These are phyloP conservation scores for Fusarium sarcochroum DNA, from an alignment of 2,329 filamentous ascomycete genomes.

Conservation along the genomic window DNA sequence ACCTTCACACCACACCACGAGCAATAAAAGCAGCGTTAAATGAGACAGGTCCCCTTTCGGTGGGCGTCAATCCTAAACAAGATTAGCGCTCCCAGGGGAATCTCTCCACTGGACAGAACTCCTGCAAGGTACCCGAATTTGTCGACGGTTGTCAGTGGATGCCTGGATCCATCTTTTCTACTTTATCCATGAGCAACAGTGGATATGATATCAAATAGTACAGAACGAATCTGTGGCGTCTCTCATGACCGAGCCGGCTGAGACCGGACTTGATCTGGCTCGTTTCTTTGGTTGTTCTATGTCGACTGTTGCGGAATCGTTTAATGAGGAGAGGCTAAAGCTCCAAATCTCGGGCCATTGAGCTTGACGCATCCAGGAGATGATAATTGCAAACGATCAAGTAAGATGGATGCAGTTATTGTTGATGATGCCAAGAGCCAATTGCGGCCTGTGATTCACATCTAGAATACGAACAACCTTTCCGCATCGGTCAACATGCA, in stretches of 20 bases:
- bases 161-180: conserved; percentile 7
- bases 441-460: conserved; percentile 14
- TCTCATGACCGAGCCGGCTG: conserved; percentile 34
- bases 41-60: conserved; percentile 47
- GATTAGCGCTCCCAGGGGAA: conserved; percentile 31
- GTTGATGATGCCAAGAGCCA: conserved; percentile 14
- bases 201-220: conserved; percentile 15
- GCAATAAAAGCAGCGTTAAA: conserved; percentile 44
- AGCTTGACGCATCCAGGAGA: conserved; percentile 13
- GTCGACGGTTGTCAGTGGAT: conserved; percentile 33
- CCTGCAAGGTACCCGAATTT: conserved; percentile 44
- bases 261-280: conserved; percentile 25
- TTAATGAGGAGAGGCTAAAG: conserved; percentile 17
- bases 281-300: conserved; percentile 28
- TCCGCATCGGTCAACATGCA: conserved; percentile 16
- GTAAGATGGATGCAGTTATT: conserved; percentile 21
- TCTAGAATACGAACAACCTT: conserved; percentile 12
- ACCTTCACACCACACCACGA: conserved; percentile 32
- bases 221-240: conserved; percentile 36
- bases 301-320: conserved; percentile 25
- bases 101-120: conserved; percentile 35
- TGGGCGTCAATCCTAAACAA: conserved; percentile 18
- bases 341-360: conserved; percentile 21
- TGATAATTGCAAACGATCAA: conserved; percentile 11
- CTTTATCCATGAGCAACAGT: conserved; percentile 11